A percentile compares a stretch with the other conserved stretches of the same genome.
Conservation (phyloP, 352 stramenopile species). For the Phytopythium vexans region DNA sequence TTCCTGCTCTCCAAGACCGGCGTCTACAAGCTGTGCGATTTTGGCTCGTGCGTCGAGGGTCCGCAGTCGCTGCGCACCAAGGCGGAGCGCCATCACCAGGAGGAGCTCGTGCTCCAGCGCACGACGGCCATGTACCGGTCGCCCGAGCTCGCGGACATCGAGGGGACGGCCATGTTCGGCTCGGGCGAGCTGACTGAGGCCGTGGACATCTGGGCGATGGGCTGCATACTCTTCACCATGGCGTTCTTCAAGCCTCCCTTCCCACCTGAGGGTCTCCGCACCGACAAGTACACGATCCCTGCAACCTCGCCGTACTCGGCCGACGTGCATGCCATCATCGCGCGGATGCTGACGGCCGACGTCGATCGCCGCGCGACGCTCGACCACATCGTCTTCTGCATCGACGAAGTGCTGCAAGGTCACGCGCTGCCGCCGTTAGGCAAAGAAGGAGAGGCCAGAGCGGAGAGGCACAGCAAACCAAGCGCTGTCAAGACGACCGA, state of each 20-base stretch:
- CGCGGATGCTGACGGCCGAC: slow-evolving; percentile 90
- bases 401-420: slow-evolving; percentile 56
- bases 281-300: slow-evolving; percentile 92
- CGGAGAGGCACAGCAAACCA: slow-evolving; percentile 1
- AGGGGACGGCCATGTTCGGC: slow-evolving; percentile 90
- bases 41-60: slow-evolving; percentile 89
- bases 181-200: slow-evolving; percentile 88
- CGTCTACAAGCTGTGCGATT: slow-evolving; percentile 96
- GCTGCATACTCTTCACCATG: slow-evolving; percentile 95
- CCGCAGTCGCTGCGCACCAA: slow-evolving; percentile 78
- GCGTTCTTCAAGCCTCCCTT: slow-evolving; percentile 96
- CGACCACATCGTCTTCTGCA: slow-evolving; percentile 90
- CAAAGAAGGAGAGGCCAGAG: slow-evolving; percentile 5
- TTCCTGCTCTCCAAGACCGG: slow-evolving; percentile 88
- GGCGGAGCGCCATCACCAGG: slow-evolving; percentile 79
- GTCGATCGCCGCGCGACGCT: slow-evolving; percentile 90
- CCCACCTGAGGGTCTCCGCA: slow-evolving; percentile 92
- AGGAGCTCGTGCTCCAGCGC: slow-evolving; percentile 94
- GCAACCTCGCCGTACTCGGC: slow-evolving; percentile 88
- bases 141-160: slow-evolving; percentile 96
- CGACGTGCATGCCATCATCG: slow-evolving; percentile 85
- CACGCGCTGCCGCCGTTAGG: slow-evolving; percentile 35
- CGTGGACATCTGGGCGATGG: slow-evolving; percentile 94
- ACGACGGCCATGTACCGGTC: slow-evolving; percentile 98
- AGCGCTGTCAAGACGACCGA: slow-evolving; percentile 40